These are phyloP conservation scores for Austropuccinia psidii DNA, from an alignment of 1,284 basidiomycete species.

Conservation along the genomic window DNA sequence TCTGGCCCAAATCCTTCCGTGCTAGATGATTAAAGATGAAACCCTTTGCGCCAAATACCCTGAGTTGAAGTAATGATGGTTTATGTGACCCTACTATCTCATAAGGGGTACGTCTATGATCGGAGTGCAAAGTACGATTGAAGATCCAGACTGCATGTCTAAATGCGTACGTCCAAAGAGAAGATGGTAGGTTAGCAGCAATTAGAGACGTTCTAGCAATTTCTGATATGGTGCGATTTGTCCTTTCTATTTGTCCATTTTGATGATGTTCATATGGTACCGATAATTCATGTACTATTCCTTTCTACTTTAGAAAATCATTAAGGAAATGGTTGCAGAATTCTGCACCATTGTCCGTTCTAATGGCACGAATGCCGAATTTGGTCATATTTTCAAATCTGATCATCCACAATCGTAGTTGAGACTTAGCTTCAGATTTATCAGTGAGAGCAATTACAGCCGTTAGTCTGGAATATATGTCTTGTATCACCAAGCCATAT, in stretches of 20 bases:
- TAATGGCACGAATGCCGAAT: background rate
- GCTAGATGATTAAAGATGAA: background rate
- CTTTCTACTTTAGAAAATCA: background rate
- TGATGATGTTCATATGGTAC: constrained; percentile 6
- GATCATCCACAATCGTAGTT: background rate
- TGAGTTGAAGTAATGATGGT: too few relatives aligned
- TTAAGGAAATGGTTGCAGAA: background rate
- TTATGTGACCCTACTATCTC: too few relatives aligned
- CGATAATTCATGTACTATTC: background rate
- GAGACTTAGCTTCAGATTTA: background rate
- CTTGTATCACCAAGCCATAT: background rate
- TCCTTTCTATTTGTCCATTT: background rate
- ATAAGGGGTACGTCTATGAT: background rate
- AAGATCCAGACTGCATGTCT: background rate
- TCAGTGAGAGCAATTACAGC: background rate
- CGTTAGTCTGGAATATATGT: background rate
- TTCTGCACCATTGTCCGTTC: background rate
- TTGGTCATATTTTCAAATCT: background rate
- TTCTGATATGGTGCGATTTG: background rate
- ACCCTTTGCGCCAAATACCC: background rate
- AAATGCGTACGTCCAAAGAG: background rate
- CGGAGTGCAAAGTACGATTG: background rate
- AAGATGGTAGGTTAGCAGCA: background rate
- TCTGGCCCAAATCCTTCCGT: background rate
- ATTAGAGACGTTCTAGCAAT: background rate